These are phyloP conservation scores for Phytopythium sindhum DNA, from an alignment of 352 stramenopile genomes.

Conservation along the genomic window DNA sequence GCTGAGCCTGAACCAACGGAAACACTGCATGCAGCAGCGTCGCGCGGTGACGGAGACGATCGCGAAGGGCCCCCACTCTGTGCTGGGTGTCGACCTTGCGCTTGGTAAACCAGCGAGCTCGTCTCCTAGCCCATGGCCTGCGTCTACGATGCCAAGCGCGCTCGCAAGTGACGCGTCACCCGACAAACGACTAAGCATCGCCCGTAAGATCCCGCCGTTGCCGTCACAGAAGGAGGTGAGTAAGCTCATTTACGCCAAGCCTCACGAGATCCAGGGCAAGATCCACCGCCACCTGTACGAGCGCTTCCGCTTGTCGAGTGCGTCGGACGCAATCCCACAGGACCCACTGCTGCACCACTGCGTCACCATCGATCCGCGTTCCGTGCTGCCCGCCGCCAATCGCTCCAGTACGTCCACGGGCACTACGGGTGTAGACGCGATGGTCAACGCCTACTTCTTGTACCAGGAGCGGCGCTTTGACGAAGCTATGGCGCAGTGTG, in stretches of 20 bases:
- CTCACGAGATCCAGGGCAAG: conserved; percentile 61
- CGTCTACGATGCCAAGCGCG: not conserved
- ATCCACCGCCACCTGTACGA: conserved; percentile 65
- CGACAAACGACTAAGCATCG: conserved; percentile 2
- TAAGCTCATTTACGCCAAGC: conserved; percentile 55
- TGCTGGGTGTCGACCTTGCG: conserved; percentile 49
- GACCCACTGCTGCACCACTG: conserved; percentile 67
- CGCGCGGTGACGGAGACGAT: conserved; percentile 39
- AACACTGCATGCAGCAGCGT: conserved; percentile 50
- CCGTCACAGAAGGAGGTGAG: conserved; percentile 60
- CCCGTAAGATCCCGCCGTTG: conserved; percentile 46
- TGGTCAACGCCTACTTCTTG: conserved; percentile 45
- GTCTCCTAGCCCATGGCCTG: not conserved
- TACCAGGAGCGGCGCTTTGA: conserved; percentile 58
- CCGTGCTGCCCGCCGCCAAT: conserved; percentile 14
- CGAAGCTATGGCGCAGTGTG: conserved; percentile 48
- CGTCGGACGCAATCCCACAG: conserved; percentile 43
- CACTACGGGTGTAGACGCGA: not conserved
- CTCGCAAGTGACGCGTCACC: not conserved
- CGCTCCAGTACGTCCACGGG: not conserved
- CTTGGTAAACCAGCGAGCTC: not conserved
- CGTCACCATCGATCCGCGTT: conserved; percentile 51
- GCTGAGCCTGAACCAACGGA: conserved; percentile 60
- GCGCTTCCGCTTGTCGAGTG: conserved; percentile 30
- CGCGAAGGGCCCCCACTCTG: conserved; percentile 41